Percentiles rank a stretch among this genome's conserved stretches.
phyloP scores from a whole-genome alignment of 2,329 filamentous ascomycete species.

The Hymenoscyphus albidus region DNA sequence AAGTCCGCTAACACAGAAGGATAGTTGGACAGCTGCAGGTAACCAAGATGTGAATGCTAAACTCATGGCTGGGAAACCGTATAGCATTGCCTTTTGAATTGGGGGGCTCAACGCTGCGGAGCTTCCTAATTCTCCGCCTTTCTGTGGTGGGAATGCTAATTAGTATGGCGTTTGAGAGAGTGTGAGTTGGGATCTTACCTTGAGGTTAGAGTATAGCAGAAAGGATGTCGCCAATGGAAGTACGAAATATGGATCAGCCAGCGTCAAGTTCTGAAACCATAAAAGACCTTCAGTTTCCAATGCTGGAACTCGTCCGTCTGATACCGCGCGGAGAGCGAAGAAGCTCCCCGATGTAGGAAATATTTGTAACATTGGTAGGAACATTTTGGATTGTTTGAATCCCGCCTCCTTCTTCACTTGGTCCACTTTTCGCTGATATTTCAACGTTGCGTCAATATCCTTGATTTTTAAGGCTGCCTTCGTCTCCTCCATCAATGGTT shows the following conservation, averaged over 20 bases:
- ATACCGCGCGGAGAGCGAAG: constrained; percentile 71
- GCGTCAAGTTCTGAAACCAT: constrained; percentile 78
- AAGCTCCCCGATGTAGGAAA: constrained; percentile 80
- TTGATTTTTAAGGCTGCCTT: constrained; percentile 36
- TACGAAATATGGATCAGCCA: constrained; percentile 72
- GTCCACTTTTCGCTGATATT: constrained; percentile 44
- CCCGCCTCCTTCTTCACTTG: constrained; percentile 52
- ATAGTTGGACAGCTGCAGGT: constrained; percentile 54
- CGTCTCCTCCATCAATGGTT: constrained; percentile 55
- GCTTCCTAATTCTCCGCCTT: constrained; percentile 48
- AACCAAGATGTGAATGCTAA: constrained; percentile 48
- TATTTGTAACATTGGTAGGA: constrained; percentile 58
- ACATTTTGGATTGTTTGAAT: constrained; percentile 46
- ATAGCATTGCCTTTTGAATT: constrained; percentile 41
- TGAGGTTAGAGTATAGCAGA: neutral
- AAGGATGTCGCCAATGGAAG: constrained; percentile 64
- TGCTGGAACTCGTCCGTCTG: constrained; percentile 73
- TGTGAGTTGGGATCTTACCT: neutral
- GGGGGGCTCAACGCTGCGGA: constrained; percentile 30
- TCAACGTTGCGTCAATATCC: constrained; percentile 47
- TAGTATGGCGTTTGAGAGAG: constrained; percentile 4
- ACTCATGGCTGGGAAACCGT: constrained; percentile 50
- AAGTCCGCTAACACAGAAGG: constrained; percentile 49
- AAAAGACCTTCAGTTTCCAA: constrained; percentile 65
- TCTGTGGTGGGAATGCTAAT: constrained; percentile 29